phyloP scores from a whole-genome alignment of 2,329 filamentous ascomycete species.

The Colletotrichum sp. region DNA sequence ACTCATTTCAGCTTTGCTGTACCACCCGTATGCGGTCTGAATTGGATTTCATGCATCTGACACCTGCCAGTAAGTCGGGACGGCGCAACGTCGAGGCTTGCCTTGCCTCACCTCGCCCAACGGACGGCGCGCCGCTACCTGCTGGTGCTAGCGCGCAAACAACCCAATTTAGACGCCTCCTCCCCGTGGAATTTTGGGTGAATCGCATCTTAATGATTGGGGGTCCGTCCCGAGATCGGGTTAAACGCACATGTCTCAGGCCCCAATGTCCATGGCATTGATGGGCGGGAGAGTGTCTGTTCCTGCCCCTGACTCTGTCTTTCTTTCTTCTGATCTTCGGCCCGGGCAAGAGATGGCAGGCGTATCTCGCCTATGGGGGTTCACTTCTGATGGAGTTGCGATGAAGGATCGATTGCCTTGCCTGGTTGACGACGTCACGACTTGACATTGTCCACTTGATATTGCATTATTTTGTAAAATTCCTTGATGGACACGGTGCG shows the following conservation, averaged over 20 bases:
- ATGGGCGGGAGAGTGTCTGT: background rate
- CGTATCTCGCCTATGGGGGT: background rate
- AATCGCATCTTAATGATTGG: background rate
- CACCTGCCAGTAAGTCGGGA: constrained; percentile 7
- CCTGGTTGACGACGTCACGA: background rate
- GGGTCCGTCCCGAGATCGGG: background rate
- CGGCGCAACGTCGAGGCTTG: background rate
- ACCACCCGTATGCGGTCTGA: background rate
- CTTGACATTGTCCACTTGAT: background rate
- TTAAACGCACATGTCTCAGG: background rate
- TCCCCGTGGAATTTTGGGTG: background rate
- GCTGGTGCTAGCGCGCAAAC: background rate
- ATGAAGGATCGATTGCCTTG: background rate
- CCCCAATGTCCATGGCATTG: background rate
- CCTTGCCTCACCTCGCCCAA: background rate
- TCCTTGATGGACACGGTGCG: background rate
- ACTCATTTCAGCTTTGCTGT: background rate
- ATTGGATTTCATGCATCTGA: background rate
- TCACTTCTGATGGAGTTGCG: background rate
- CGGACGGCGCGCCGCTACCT: background rate
- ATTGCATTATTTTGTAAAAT: background rate
- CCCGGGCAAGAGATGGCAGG: background rate
- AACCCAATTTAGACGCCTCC: background rate
- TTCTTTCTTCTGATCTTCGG: constrained; percentile 7
- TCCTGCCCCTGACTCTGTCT: background rate